phyloP scores from a whole-genome alignment of 1,284 basidiomycete species.

The Cutaneotrichosporon curvatum region DNA sequence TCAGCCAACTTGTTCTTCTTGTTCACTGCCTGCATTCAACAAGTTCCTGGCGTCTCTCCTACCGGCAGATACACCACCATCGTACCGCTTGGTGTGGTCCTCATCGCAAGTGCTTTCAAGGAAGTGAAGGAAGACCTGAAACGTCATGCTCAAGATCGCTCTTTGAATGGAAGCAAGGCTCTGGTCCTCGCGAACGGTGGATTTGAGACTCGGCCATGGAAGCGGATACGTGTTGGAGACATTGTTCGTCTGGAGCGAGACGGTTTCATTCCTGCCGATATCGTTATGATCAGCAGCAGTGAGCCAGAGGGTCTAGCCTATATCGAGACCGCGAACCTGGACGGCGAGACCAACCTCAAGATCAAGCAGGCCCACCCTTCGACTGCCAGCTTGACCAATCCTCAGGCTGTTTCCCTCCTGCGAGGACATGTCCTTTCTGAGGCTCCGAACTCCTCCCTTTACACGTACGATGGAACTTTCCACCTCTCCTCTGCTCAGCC shows the following conservation, averaged over 20 bases:
- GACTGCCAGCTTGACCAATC: slow-evolving; percentile 70
- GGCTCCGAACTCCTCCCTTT: slow-evolving; percentile 94
- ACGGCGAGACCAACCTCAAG: slow-evolving; percentile 97
- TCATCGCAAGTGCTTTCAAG: slow-evolving; percentile 94
- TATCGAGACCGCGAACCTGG: slow-evolving; percentile 94
- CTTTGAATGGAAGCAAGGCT: slow-evolving; percentile 76
- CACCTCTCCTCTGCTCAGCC: slow-evolving; percentile 52
- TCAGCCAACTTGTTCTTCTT: slow-evolving; percentile 99
- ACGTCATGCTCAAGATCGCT: slow-evolving; percentile 89
- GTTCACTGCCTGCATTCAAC: slow-evolving; percentile 96
- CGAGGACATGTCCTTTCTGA: slow-evolving; percentile 83
- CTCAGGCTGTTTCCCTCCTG: slow-evolving; percentile 64
- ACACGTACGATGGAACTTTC: slow-evolving; percentile 82
- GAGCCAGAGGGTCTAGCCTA: slow-evolving; percentile 97
- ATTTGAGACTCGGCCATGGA: slow-evolving; percentile 78
- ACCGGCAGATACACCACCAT: slow-evolving; percentile 96
- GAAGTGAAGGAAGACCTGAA: slow-evolving; percentile 95
- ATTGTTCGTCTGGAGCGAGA: slow-evolving; percentile 83
- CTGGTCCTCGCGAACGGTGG: slow-evolving; percentile 64
- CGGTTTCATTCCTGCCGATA: slow-evolving; percentile 93
- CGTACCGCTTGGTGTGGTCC: slow-evolving; percentile 77
- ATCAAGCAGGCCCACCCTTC: slow-evolving; percentile 91
- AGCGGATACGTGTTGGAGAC: slow-evolving; percentile 83
- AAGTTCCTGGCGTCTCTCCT: slow-evolving; percentile 95
- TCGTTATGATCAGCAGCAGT: slow-evolving; percentile 78